phyloP scores from a whole-genome alignment of 495 filamentous ascomycete species.

The Parathielavia appendiculata region DNA sequence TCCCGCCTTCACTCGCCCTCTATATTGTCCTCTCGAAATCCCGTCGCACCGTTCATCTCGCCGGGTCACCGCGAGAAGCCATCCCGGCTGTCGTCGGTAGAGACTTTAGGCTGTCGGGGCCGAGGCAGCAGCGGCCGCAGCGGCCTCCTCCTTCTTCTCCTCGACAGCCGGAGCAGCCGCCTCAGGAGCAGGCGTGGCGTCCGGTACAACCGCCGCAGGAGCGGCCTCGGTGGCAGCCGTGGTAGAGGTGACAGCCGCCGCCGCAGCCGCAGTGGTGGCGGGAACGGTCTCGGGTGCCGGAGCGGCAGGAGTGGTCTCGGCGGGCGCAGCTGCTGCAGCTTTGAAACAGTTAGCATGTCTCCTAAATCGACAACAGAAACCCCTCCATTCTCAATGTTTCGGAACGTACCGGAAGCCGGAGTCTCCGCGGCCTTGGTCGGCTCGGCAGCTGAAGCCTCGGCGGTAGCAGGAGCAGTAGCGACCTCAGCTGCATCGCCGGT shows the following conservation, averaged over 20 bases:
- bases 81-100: not conserved
- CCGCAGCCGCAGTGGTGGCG: not conserved
- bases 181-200: slow-evolving; percentile 8
- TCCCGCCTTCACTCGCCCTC: not conserved
- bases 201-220: too few species aligned
- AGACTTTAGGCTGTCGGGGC: slow-evolving; percentile 10
- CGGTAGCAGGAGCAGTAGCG: not conserved
- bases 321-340: slow-evolving; percentile 11
- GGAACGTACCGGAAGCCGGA: not conserved
- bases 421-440: slow-evolving; percentile 13
- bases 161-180: slow-evolving; percentile 9
- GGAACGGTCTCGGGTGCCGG: slow-evolving; percentile 1
- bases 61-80: not conserved
- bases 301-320: slow-evolving; percentile 8
- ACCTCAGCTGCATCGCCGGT: slow-evolving; percentile 6
- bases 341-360: not conserved
- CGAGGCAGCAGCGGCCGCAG: slow-evolving; percentile 14
- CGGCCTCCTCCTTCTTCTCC: slow-evolving; percentile 20
- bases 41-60: not conserved
- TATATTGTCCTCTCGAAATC: not conserved
- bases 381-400: not conserved
- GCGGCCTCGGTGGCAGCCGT: not conserved
- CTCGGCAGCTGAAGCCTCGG: slow-evolving; percentile 9
- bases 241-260: too few species aligned
- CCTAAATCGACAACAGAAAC: not conserved